Base-by-base conservation (phyloP, 306 rosid species). In the Gleditsia sinensis region DNA sequence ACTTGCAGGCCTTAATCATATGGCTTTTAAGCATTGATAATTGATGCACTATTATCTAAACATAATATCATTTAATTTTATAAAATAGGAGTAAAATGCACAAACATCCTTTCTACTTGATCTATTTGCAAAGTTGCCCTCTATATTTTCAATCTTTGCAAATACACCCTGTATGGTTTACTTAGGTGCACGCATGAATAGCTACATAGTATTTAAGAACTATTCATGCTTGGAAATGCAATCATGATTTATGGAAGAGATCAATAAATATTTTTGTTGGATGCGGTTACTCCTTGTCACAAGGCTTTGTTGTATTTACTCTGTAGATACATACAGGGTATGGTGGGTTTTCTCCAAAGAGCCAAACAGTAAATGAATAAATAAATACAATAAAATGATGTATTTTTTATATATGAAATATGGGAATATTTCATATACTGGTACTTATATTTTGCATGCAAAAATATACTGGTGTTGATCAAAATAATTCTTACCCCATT, bases 341-440 rank as follows among this genome's bases (percentile, higher is more conserved):
- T 37, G 42, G 17, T 30, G 19, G 48, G 54, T 24, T 45, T 48
- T 34, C 63, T 77, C 61, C 55, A 6, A 46, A 59, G 60, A 16
- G 63, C 75, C 33, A 34, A 7, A 68, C 21, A n/a, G n/a, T n/a
- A n/a, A n/a, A n/a, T n/a, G 58, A 37, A 37, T 37, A 37, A 9
- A 37, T 37, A 7, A 37, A 37, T 7, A 2, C 24, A 20, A 46
- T 8, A 56, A 77, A 59, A 21, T 34, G 3, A 34, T 34, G 7
- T 59, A 19, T 43, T 60, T 6, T 50, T 19, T 54, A 28, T 48
- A 53, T 68, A 34, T 69, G 62, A 24, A 62, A 63, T 78, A 24
- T 33, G 27, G 17, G 58, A 63, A n/a, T 33, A 32, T 13, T 37
- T 10, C 32, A 37, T 37, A 37, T 4, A 37, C 42, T 28, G 21